Conservation (phyloP, 345 rosid species). For the Rhodamnia argentea region DNA sequence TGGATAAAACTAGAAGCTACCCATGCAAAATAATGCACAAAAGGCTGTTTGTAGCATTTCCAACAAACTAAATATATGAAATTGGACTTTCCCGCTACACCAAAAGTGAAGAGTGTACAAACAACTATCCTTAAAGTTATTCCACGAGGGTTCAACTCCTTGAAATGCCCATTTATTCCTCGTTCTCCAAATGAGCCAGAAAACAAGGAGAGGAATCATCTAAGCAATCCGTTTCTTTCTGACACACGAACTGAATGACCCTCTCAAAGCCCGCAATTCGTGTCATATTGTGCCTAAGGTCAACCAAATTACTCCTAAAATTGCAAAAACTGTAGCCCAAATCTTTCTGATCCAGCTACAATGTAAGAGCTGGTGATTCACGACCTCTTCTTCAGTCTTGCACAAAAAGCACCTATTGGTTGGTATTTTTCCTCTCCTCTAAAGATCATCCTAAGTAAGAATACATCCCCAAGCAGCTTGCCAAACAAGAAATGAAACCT, state of each 20-base stretch:
- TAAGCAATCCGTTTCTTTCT: not conserved
- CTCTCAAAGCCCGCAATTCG: not conserved
- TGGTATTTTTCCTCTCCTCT: not conserved
- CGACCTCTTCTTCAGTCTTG: not conserved
- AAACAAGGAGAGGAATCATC: not conserved
- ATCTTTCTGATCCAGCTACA: not conserved
- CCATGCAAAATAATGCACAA: not conserved
- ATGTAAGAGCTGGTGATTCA: not conserved
- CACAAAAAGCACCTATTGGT: not conserved
- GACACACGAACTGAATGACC: not conserved
- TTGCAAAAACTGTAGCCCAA: not conserved
- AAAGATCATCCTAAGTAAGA: not conserved
- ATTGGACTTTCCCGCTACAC: not conserved
- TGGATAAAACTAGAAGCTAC: not conserved
- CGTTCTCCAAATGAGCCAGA: not conserved
- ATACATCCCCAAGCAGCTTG: not conserved
- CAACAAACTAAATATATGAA: not conserved
- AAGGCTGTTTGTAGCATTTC: not conserved
- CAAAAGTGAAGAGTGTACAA: not conserved
- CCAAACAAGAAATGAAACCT: not conserved
- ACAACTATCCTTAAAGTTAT: not conserved
- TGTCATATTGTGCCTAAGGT: not conserved
- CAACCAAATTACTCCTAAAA: not conserved
- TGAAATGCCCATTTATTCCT: not conserved
- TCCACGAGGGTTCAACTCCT: not conserved